Evolutionary conservation across 345 rosid species (phyloP).

Genomic region (Rhodamnia argentea): DNA sequence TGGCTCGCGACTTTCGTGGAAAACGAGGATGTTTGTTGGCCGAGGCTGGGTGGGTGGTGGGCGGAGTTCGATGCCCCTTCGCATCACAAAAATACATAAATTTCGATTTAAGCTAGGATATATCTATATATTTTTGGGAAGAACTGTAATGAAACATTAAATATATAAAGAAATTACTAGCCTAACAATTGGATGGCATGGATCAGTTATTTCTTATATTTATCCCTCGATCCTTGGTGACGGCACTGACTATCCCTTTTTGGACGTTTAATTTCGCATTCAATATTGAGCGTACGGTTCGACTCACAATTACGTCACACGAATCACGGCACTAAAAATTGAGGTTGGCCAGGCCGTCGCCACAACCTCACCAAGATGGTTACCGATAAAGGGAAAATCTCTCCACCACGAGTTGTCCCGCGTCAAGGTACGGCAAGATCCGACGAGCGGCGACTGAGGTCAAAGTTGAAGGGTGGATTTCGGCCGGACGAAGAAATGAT

Average conservation of each 20-base stretch:
- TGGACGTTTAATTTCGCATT: too few species aligned
- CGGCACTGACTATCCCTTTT: too few species aligned
- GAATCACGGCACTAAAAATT: not conserved
- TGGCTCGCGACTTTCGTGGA: not conserved
- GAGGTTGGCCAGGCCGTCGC: not conserved
- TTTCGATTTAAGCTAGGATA: not conserved
- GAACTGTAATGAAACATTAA: fast-evolving
- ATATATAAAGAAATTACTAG: not conserved
- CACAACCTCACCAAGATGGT: not conserved
- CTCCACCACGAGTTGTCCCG: not conserved
- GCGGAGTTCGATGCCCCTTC: not conserved
- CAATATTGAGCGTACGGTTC: fast-evolving
- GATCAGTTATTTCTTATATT: too few species aligned
- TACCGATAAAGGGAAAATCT: not conserved
- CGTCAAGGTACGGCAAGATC: not conserved
- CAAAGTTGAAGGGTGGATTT: not conserved
- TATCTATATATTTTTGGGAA: not conserved
- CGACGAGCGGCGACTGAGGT: not conserved
- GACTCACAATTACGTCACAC: too few species aligned
- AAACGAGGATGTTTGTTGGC: not conserved
- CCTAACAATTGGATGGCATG: too few species aligned
- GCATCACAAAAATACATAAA: not conserved
- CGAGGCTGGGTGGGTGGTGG: not conserved
- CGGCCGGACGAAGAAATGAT: not conserved
- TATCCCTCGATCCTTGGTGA: too few species aligned